phyloP scores from a whole-genome alignment of 2,329 filamentous ascomycete genomes.

The Diaporthe amygdali region DNA sequence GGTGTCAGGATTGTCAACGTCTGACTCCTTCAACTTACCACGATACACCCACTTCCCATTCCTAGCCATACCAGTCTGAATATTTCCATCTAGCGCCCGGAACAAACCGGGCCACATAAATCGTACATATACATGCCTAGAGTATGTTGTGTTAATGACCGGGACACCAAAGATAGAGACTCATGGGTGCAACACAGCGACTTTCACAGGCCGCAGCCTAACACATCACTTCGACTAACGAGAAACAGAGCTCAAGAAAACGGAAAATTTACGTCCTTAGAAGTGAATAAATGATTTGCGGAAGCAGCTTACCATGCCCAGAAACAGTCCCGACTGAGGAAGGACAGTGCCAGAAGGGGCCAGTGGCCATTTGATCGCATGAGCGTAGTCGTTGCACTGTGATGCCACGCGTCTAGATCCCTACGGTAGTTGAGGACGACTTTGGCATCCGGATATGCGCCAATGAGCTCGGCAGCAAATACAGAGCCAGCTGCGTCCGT shows the following conservation, averaged over 20 bases:
- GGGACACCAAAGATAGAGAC: too few species aligned
- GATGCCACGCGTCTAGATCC: conserved; percentile 45
- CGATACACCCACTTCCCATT: conserved; percentile 16
- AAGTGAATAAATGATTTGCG: too few species aligned
- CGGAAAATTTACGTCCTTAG: too few species aligned
- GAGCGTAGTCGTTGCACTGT: conserved; percentile 35
- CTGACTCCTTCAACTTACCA: not conserved
- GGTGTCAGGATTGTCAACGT: not conserved
- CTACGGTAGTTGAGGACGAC: conserved; percentile 47
- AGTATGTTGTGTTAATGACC: too few species aligned
- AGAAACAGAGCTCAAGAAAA: too few species aligned
- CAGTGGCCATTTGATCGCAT: conserved; percentile 31
- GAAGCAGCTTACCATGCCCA: conserved; percentile 36
- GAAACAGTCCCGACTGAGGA: conserved; percentile 36
- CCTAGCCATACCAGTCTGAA: not conserved
- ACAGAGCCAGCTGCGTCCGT: conserved; percentile 45
- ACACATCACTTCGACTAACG: too few species aligned
- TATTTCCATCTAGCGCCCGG: not conserved
- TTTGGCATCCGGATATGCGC: conserved; percentile 53
- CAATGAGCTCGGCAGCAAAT: conserved; percentile 49
- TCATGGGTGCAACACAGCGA: too few species aligned
- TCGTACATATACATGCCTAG: not conserved
- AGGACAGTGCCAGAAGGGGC: conserved; percentile 33
- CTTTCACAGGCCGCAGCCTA: too few species aligned
- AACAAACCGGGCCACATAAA: conserved; percentile 8